Evolutionary conservation across 768 basidiomycete genomes (phyloP), one percentile per base, ranked within the genome.

Genomic region (Podaxis mareebaensis): DNA sequence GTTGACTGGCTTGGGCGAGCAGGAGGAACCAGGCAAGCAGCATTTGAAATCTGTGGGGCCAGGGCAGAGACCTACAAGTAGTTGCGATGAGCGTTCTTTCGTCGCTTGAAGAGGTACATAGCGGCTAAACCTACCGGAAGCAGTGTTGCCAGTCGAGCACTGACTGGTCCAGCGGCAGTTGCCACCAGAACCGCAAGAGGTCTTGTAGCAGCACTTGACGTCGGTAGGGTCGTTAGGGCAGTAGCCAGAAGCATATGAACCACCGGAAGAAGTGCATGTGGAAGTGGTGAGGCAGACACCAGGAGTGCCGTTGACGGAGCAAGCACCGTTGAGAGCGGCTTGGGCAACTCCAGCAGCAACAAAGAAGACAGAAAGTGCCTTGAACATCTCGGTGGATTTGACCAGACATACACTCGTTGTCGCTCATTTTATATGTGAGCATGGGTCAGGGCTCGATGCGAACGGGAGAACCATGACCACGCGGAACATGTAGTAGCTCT

Each of bases 171-270:
- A 71, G 8, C 69, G 70, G 58, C 73, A 74, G 20, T 61, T 69
- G 15, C 73, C 73, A 12, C 71, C 71, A 36, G 53, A 51, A 17
- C 72, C 66, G 33, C 73, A 74, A 1, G 67, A 52, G 7, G 62
- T 64, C 53, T 74, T 73, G n/a, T 68, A 70, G 68, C 72, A 74
- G 60, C 73, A 74, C 51, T 66, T 63, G 8, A 73, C 65, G 55
- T 71, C 59, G 36, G 69, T 28, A 5, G 71, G 71, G 63, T 74
- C 72, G 36, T 69, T 72, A n/a, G 72, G 71, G 54, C 73, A 74
- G 53, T 66, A 71, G 5, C 72, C 72, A 17, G 66, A 24, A 20
- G 64, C 64, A 12, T 68, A 65, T 13, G 67, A 71, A 4, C 72
- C 72, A 8, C 69, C 70, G 1, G 65, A 64, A 38, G 67, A 53